phyloP scores from a whole-genome alignment of 208 protist genomes.

The Trichomonas tenax region DNA sequence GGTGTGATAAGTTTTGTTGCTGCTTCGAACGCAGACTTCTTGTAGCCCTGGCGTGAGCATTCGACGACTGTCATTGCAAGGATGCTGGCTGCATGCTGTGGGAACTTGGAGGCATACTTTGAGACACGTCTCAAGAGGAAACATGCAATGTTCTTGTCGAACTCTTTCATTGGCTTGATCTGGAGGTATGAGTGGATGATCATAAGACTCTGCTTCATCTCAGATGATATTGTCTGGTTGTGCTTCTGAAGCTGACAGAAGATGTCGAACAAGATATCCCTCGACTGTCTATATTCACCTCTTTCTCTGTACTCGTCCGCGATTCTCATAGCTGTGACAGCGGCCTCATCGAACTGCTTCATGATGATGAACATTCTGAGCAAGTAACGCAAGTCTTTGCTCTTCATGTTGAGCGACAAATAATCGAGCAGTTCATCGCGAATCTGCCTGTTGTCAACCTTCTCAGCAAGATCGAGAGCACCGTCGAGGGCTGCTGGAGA shows the following conservation, averaged over 20 bases:
- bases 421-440: not conserved
- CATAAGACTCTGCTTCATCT: not conserved
- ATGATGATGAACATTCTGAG: constrained; percentile 15
- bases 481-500: not conserved
- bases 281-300: not conserved
- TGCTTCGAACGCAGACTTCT: not conserved
- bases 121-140: not conserved
- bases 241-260: not conserved
- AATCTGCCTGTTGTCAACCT: not conserved
- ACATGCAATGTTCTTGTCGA: not conserved
- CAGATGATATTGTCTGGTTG: not conserved
- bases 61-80: not conserved
- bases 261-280: not conserved
- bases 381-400: not conserved
- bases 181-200: not conserved
- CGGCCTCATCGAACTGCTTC: not conserved
- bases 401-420: not conserved
- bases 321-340: not conserved
- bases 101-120: not conserved
- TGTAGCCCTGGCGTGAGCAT: not conserved
- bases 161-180: not conserved
- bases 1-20: not conserved
- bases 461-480: not conserved
- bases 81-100: not conserved
- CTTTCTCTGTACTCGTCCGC: not conserved